A percentile compares a stretch with the other conserved stretches of the same genome.
These are phyloP conservation scores for Fusarium luffae DNA, from an alignment of 2,329 filamentous ascomycete species.

Conservation along the genomic window DNA sequence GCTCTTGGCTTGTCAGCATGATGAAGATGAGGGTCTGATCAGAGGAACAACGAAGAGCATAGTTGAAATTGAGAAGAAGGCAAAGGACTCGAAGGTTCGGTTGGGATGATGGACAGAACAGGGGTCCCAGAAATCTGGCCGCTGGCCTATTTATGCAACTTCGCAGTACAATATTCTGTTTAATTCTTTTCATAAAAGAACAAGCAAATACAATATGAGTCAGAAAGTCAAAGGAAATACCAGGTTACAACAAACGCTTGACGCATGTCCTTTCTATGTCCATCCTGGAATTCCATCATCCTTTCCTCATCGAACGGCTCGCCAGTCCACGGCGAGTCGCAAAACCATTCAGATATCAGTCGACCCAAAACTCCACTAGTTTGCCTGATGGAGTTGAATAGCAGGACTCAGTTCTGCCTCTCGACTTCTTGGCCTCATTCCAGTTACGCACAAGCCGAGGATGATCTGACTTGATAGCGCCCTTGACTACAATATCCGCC, in stretches of 20 bases:
- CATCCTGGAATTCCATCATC: too few relatives aligned
- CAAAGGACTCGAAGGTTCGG: background rate
- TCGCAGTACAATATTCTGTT: too few relatives aligned
- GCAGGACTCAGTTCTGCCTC: accelerated
- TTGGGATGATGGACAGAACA: background rate
- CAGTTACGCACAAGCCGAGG: background rate
- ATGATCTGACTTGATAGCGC: background rate
- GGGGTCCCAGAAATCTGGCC: too few relatives aligned
- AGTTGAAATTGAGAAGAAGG: background rate
- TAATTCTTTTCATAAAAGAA: too few relatives aligned
- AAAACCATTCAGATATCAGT: background rate
- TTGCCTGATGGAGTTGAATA: accelerated
- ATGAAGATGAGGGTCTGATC: background rate
- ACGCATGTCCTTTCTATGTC: too few relatives aligned
- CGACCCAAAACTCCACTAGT: background rate
- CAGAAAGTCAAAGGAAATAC: too few relatives aligned
- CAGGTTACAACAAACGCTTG: too few relatives aligned
- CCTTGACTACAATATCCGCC: background rate
- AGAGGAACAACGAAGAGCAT: background rate
- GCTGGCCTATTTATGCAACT: too few relatives aligned
- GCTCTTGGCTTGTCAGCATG: background rate
- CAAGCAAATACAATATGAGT: too few relatives aligned
- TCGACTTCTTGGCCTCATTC: background rate
- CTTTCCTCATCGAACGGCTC: background rate
- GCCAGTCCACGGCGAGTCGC: background rate